These are phyloP conservation scores for Xylaria sp. DNA, from an alignment of 2,329 filamentous ascomycete species.

Conservation along the genomic window DNA sequence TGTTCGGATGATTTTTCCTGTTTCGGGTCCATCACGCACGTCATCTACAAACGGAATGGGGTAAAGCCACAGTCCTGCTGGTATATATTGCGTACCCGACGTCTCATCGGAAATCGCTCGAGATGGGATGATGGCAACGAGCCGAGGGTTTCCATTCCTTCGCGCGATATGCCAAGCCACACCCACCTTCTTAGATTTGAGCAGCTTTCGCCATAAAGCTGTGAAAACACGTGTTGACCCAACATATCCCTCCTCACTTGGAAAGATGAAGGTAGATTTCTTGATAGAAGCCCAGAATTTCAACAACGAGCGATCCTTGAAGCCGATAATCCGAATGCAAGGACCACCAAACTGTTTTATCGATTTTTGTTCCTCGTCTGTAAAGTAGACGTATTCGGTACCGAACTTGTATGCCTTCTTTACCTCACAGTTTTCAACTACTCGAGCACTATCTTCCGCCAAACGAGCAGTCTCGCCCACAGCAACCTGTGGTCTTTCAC, in stretches of 20 bases:
- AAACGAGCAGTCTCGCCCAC: slow-evolving; percentile 78
- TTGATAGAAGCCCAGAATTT: slow-evolving; percentile 87
- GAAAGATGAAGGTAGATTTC: slow-evolving; percentile 92
- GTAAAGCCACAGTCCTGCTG: slow-evolving; percentile 88
- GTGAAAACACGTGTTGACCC: slow-evolving; percentile 94
- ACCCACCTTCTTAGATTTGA: slow-evolving; percentile 82
- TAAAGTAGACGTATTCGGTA: slow-evolving; percentile 88
- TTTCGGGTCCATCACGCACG: slow-evolving; percentile 77
- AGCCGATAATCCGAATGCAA: slow-evolving; percentile 88
- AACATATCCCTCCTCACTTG: slow-evolving; percentile 87
- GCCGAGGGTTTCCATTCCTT: slow-evolving; percentile 78
- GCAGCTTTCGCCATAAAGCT: slow-evolving; percentile 87
- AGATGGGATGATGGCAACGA: slow-evolving; percentile 86
- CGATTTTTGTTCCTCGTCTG: slow-evolving; percentile 81
- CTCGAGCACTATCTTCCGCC: slow-evolving; percentile 79
- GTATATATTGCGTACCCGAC: slow-evolving; percentile 75
- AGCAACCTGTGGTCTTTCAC: slow-evolving; percentile 86
- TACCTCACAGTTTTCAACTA: slow-evolving; percentile 82
- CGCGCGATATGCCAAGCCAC: slow-evolving; percentile 91
- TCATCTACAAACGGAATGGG: slow-evolving; percentile 92
- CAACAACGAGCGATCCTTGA: slow-evolving; percentile 82
- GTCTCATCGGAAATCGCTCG: slow-evolving; percentile 72
- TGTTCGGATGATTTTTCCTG: slow-evolving; percentile 62
- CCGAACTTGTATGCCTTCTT: slow-evolving; percentile 97
- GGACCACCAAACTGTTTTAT: slow-evolving; percentile 85